Base-by-base conservation (phyloP, 495 filamentous ascomycete species). In the Penicillium paradoxum region DNA sequence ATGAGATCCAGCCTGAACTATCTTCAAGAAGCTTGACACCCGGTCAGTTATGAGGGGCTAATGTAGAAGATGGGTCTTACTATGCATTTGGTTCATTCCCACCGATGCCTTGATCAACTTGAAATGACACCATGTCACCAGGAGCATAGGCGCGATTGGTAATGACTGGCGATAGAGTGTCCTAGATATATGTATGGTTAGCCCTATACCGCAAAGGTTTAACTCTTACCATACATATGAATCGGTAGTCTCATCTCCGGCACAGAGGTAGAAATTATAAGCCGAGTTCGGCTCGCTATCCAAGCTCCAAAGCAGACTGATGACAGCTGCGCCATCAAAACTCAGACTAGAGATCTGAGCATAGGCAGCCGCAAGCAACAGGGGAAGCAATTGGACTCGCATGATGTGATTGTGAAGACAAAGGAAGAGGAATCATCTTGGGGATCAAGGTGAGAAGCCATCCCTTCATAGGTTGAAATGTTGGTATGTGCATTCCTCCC, bases 231-330 rank as follows among this genome's bases (percentile, higher is more conserved):
- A 33, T 51, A 81, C 77, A 57, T 75, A 69, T 37, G 59, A 71
- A 27, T 56, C 69, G 4, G 63, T 64, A 1, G 68, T 63, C 60
- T 87, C 85, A 25, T 84, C 83, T 25, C 84, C 83, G 32, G 83
- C 79, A 57, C 79, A 86, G 3, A 89, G 74, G 55, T 79, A 82
- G 21, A 89, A 68, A 37, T 79, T 70, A 65, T 83, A 90, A 14
- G 71, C 73, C 18, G 68, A 62, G 37, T 88, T 72, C 39, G 79
- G 71, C 2, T 49, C 30, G 11, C 51, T 47, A n/a, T 64, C 63
- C 25, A 62, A 54, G 2, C 45, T 49, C 60, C 63, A 66, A 32
- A 57, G n/a, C 11, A 66, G 38, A 47, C 51, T 62, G 41, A 89
- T 71, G 11, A 76, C 65, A 65, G 69, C 59, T 17, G 78, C 79